phyloP scores from a whole-genome alignment of 2,329 filamentous ascomycete species.

The Aspergillus terreus region DNA sequence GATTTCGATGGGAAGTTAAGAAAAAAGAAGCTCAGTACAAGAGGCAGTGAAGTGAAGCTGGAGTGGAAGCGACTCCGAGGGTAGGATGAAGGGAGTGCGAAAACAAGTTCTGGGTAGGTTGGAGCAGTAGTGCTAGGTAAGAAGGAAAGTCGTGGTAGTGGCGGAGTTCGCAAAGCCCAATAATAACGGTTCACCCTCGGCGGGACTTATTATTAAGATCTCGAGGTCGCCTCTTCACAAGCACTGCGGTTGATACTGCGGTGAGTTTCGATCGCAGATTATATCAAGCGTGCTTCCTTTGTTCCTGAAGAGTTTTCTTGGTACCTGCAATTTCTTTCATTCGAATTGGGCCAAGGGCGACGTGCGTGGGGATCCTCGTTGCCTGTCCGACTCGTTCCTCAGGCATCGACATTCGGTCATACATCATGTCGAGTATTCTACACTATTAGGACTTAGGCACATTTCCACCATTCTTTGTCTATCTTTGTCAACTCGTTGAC shows the following conservation, averaged over 20 bases:
- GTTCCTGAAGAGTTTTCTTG: no score
- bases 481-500: no score
- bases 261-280: no score
- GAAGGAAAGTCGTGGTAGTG: slow-evolving; percentile 11
- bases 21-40: not conserved
- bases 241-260: no score
- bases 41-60: slow-evolving; percentile 8
- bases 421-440: not conserved
- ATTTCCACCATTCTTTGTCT: no score
- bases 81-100: slow-evolving; percentile 16
- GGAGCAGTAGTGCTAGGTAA: slow-evolving; percentile 14
- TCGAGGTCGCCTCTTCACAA: not conserved
- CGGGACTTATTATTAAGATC: slow-evolving; percentile 19
- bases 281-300: no score
- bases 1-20: slow-evolving; percentile 9
- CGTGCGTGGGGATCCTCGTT: no score
- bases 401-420: no score
- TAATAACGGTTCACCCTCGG: slow-evolving; percentile 14
- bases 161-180: slow-evolving; percentile 21
- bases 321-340: no score
- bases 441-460: not conserved
- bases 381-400: no score
- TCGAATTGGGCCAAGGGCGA: no score
- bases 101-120: slow-evolving; percentile 18
- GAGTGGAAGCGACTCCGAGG: slow-evolving; percentile 10